Conservation (phyloP, 768 basidiomycete genomes). For the Mycena filopes region DNA sequence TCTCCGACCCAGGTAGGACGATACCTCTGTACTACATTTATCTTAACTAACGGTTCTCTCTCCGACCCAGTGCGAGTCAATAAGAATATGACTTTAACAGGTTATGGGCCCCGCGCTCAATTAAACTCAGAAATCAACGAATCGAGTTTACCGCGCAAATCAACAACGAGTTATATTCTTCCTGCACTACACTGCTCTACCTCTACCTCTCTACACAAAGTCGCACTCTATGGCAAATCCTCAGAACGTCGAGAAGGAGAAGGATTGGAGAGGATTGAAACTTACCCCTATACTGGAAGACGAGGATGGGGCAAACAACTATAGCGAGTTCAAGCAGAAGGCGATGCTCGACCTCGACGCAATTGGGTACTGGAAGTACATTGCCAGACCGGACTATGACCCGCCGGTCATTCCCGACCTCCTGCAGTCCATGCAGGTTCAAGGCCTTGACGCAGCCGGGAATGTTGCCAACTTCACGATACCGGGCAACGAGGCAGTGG, state of each 20-base stretch:
- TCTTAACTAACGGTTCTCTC: no score
- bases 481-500: slow-evolving; percentile 17
- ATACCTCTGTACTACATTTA: no score
- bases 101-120: no score
- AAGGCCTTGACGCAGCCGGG: slow-evolving; percentile 16
- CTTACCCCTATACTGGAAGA: slow-evolving; percentile 22
- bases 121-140: no score
- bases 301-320: slow-evolving; percentile 15
- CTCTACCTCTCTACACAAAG: no score
- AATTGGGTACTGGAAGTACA: slow-evolving; percentile 21
- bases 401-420: slow-evolving; percentile 25
- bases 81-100: no score
- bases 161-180: no score
- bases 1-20: no score
- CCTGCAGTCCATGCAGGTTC: background rate
- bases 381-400: slow-evolving; percentile 20
- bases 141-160: no score
- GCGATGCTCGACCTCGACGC: slow-evolving; percentile 10
- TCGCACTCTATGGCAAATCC: no score
- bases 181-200: no score
- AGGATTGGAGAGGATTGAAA: slow-evolving; percentile 21
- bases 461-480: background rate
- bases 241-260: slow-evolving; percentile 7
- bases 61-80: no score
- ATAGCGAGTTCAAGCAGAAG: slow-evolving; percentile 27